phyloP scores from a whole-genome alignment of 2,329 filamentous ascomycete genomes.

The Apiospora sp. region DNA sequence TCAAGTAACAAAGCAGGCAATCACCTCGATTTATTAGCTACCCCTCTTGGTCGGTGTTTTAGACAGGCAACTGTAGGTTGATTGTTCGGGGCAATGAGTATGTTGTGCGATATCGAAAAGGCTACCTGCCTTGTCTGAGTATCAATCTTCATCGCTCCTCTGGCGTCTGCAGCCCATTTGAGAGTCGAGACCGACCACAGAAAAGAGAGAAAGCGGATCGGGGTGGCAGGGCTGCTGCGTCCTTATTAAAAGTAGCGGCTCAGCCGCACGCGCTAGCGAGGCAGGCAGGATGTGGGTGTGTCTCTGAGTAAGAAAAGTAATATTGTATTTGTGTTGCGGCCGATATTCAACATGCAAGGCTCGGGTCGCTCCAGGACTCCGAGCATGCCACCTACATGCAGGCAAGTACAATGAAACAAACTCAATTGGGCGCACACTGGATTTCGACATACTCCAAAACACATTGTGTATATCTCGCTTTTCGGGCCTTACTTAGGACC shows the following conservation, averaged over 20 bases:
- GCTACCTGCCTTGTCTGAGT: not conserved
- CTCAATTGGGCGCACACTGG: not conserved
- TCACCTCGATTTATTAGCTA: too few relatives aligned
- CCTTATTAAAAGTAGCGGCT: constrained; percentile 6
- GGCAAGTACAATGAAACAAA: not conserved
- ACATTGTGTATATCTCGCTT: not conserved
- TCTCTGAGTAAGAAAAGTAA: not conserved
- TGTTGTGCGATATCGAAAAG: not conserved
- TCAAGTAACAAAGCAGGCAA: not conserved
- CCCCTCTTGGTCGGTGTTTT: not conserved
- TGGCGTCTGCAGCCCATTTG: not conserved
- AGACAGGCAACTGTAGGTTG: not conserved
- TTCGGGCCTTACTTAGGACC: not conserved
- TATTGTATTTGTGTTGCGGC: too few relatives aligned
- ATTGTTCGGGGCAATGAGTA: not conserved
- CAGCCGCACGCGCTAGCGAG: constrained; percentile 13
- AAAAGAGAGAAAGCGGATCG: not conserved
- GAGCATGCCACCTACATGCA: not conserved
- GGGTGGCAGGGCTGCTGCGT: constrained; percentile 7
- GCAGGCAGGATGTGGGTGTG: not conserved
- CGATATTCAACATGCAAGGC: not conserved
- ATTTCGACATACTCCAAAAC: not conserved
- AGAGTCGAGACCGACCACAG: not conserved
- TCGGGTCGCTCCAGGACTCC: not conserved
- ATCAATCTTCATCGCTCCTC: not conserved